phyloP scores from a whole-genome alignment of 1,139 yeast species.

The Zhuliangozyma blackwelliae region DNA sequence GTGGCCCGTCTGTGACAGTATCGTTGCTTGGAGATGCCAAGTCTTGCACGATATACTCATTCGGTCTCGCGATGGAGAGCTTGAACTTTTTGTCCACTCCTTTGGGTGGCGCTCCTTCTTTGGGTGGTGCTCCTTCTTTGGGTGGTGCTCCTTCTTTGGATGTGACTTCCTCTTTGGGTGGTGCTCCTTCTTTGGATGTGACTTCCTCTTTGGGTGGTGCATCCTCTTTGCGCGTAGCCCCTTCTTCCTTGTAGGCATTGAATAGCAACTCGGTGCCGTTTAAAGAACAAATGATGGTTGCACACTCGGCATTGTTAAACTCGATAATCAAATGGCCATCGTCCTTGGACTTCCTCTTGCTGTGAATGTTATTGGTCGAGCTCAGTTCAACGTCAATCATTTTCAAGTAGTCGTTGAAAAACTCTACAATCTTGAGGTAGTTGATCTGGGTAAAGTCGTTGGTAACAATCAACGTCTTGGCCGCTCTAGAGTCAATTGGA shows the following conservation, averaged over 20 bases:
- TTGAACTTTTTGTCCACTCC: conserved; percentile 4
- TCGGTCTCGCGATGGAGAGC: conserved; percentile 44
- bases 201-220: conserved; percentile 1
- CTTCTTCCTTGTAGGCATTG: conserved; percentile 23
- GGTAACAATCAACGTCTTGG: conserved; percentile 47
- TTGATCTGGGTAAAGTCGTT: conserved; percentile 41
- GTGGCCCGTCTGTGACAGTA: conserved; percentile 31
- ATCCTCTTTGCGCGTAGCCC: conserved; percentile 7
- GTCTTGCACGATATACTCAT: conserved; percentile 52
- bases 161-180: conserved; percentile 1
- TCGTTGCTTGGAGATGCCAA: conserved; percentile 18
- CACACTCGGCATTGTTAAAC: conserved; percentile 49
- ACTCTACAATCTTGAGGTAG: conserved; percentile 38
- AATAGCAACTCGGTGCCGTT: conserved; percentile 32
- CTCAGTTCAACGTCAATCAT: conserved; percentile 32
- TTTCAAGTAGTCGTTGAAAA: conserved; percentile 38
- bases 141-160: conserved; percentile 4
- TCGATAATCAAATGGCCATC: conserved; percentile 44
- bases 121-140: background rate
- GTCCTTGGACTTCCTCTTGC: conserved; percentile 31
- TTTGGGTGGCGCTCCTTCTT: background rate
- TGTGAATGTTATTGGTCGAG: conserved; percentile 25
- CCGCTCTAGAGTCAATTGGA: conserved; percentile 47
- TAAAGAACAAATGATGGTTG: conserved; percentile 55
- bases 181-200: conserved; percentile 6